Evolutionary conservation across 2,329 filamentous ascomycete genomes (phyloP), one percentile per base, ranked within the genome.

Genomic region (Trichophyton benhamiae): DNA sequence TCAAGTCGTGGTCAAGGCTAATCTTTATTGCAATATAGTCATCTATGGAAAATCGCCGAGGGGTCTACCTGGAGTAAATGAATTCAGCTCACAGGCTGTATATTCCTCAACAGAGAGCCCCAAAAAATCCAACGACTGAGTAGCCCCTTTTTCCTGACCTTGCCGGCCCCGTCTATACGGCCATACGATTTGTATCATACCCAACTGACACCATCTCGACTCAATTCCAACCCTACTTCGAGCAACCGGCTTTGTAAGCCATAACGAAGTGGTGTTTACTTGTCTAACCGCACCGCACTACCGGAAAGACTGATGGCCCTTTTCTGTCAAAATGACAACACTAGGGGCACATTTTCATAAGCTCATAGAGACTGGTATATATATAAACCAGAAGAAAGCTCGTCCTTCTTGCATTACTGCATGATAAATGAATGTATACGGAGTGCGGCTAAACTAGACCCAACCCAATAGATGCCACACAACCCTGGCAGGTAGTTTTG

Each of bases 51-150:
- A 61, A 55, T 27, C 48, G 25, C 63, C 63, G 4, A 42, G 41
- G 20, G 57, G 58, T 20, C 36, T 64, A 46, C 63, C 63, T 3
- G 63, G 58, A 38, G 58, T 30, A 22, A 64, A 64, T 25, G 55
- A 60, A 25, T 64, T 64, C 33, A 49, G 36, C 27, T 13, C 58
- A 9, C 11, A 41, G 8, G 58, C 42, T 15, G 20, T 27, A 13
- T 36, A 25, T 36, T 42, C 55, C 11, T 48, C 22, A 49, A 6
- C 20, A 9, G 41, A 33, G 17, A 59, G 20, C 20, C 8, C 17
- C 4, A 41, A 20, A 36, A 48, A 46, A 38, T 49, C 38, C 20
- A 30, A 38, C 17, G 58, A 59, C 25, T 59, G 42, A 49, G 15
- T 58, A 25, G 41, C 9, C 13, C 27, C 53, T 44, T 30, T 8